phyloP scores from a whole-genome alignment of 768 basidiomycete genomes.

The Lactarius tabidus region DNA sequence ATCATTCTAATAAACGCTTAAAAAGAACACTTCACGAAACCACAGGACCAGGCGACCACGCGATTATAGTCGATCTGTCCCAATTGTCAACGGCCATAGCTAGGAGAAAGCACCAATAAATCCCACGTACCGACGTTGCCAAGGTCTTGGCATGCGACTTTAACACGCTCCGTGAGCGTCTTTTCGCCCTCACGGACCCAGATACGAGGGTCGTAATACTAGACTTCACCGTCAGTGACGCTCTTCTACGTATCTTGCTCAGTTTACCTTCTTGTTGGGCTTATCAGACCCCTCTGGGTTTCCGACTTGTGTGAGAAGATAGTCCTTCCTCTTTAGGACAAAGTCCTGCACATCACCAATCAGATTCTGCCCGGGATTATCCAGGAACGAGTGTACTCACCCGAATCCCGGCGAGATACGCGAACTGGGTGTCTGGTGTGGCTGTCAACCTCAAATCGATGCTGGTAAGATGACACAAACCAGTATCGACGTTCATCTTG shows the following conservation, averaged over 20 bases:
- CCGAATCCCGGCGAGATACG: constrained; percentile 83
- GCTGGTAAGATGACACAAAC: constrained; percentile 29
- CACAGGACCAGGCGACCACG: not conserved
- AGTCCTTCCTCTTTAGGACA: constrained; percentile 77
- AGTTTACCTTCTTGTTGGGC: constrained; percentile 93
- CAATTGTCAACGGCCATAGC: not conserved
- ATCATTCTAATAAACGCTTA: not conserved
- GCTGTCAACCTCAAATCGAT: constrained; percentile 10
- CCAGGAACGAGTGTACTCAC: constrained; percentile 36
- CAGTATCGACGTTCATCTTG: constrained; percentile 99
- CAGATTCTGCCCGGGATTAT: not conserved
- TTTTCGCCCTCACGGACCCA: constrained; percentile 99
- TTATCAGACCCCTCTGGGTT: constrained; percentile 97
- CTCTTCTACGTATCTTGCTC: not conserved
- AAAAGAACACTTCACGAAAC: not conserved
- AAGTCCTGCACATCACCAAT: constrained; percentile 58
- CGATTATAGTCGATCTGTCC: constrained; percentile 12
- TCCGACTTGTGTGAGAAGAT: constrained; percentile 87
- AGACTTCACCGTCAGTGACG: constrained; percentile 2
- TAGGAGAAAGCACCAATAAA: not conserved
- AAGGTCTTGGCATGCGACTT: constrained; percentile 90
- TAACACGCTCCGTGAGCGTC: constrained; percentile 81
- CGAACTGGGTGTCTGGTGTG: constrained; percentile 83
- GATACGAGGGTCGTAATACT: constrained; percentile 94
- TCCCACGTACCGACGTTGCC: constrained; percentile 45